Percentiles rank a stretch among this genome's conserved stretches.
These are phyloP conservation scores for Leucaena leucocephala DNA, from an alignment of 306 rosid species.

Conservation along the genomic window DNA sequence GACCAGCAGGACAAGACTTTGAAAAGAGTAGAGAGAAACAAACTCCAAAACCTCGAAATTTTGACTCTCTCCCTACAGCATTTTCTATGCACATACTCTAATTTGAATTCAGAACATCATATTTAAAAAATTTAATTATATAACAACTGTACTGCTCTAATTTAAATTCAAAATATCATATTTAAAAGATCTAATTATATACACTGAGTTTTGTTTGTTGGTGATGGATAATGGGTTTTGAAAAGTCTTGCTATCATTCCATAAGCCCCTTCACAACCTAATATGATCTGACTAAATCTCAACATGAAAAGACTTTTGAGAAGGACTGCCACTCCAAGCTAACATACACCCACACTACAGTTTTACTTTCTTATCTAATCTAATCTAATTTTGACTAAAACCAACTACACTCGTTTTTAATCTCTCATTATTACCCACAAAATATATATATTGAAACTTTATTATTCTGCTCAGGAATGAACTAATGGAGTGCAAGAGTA, in stretches of 20 bases:
- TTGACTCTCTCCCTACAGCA: too few relatives aligned
- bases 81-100: too few relatives aligned
- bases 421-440: not conserved
- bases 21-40: conserved; percentile 20
- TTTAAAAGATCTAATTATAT: too few relatives aligned
- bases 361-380: not conserved
- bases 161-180: too few relatives aligned
- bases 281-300: not conserved
- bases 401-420: not conserved
- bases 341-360: not conserved
- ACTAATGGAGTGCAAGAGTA: not conserved
- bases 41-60: not conserved
- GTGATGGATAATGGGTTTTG: too few relatives aligned
- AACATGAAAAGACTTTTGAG: not conserved
- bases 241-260: not conserved
- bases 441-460: too few relatives aligned
- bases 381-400: not conserved
- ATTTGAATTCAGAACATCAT: too few relatives aligned
- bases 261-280: conserved; percentile 4
- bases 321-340: conserved; percentile 4
- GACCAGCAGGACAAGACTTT: conserved; percentile 35
- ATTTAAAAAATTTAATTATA: too few relatives aligned
- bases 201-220: too few relatives aligned
- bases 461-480: too few relatives aligned
- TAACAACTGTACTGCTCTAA: too few relatives aligned